Evolutionary conservation across 345 rosid species (phyloP).

Genomic region (Populus tremula): DNA sequence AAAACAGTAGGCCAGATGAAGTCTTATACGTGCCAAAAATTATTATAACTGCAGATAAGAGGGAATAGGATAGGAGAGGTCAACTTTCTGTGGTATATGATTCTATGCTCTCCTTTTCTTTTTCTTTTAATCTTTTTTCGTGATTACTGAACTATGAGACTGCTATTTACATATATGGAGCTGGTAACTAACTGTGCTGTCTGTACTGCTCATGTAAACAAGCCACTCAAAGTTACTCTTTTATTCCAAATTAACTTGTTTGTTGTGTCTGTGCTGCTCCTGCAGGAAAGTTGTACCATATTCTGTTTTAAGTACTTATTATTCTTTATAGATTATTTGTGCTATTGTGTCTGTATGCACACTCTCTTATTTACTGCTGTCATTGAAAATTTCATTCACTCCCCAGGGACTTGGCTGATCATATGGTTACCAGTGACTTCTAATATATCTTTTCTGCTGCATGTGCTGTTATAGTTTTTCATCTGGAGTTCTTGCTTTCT

Average conservation of each 20-base stretch:
- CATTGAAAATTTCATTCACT: not conserved
- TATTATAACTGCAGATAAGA: not conserved
- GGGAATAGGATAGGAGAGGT: not conserved
- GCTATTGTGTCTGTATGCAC: not conserved
- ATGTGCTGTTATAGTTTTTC: not conserved
- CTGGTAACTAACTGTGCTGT: not conserved
- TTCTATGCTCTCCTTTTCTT: not conserved
- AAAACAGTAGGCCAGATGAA: not conserved
- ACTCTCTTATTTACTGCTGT: not conserved
- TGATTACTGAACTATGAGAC: not conserved
- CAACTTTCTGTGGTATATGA: constrained; percentile 4
- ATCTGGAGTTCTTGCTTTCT: constrained; percentile 1
- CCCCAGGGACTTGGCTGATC: not conserved
- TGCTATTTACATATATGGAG: not conserved
- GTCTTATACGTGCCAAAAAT: not conserved
- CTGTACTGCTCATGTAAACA: not conserved
- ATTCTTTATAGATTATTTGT: not conserved
- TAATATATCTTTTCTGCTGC: not conserved
- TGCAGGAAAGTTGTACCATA: not conserved
- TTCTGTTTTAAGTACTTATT: not conserved
- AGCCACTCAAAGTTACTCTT: not conserved
- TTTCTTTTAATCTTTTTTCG: not conserved
- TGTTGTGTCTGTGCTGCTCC: not conserved
- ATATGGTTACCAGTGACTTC: not conserved
- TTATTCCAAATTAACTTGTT: not conserved